A percentile compares a stretch with the other conserved stretches of the same genome.
Conservation (phyloP, 495 filamentous ascomycete genomes). For the Penicillium odoratum region DNA sequence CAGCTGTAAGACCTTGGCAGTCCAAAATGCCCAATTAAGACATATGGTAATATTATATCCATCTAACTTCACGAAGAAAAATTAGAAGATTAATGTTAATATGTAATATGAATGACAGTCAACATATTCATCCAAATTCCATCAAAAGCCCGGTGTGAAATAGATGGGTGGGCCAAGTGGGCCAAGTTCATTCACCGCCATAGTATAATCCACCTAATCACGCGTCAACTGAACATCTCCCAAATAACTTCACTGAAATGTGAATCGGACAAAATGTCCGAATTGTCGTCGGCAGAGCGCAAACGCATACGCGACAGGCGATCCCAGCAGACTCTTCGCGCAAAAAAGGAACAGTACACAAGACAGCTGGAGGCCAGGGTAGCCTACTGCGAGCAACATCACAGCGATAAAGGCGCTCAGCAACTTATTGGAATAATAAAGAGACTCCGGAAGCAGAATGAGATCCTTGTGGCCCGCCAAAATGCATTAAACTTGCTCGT, state of each 20-base stretch:
- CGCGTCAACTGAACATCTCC: background rate
- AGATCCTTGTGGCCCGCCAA: conserved; percentile 20
- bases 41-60: too few species aligned
- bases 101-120: too few species aligned
- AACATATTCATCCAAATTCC: too few species aligned
- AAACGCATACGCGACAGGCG: conserved; percentile 32
- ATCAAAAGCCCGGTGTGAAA: background rate
- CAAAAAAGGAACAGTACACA: conserved; percentile 25
- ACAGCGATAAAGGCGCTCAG: conserved; percentile 20
- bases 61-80: too few species aligned
- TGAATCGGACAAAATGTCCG: background rate
- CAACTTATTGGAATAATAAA: conserved; percentile 23
- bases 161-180: background rate
- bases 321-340: conserved; percentile 30
- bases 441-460: conserved; percentile 26
- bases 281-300: conserved; percentile 19
- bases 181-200: background rate
- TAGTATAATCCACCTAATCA: background rate
- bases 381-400: conserved; percentile 26
- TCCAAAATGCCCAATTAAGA: too few species aligned
- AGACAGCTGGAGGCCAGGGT: conserved; percentile 23
- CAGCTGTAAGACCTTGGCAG: background rate
- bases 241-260: background rate
- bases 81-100: too few species aligned
- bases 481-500: conserved; percentile 18